phyloP scores from a whole-genome alignment of 2,329 filamentous ascomycete genomes.

The Colletotrichum tropicale region DNA sequence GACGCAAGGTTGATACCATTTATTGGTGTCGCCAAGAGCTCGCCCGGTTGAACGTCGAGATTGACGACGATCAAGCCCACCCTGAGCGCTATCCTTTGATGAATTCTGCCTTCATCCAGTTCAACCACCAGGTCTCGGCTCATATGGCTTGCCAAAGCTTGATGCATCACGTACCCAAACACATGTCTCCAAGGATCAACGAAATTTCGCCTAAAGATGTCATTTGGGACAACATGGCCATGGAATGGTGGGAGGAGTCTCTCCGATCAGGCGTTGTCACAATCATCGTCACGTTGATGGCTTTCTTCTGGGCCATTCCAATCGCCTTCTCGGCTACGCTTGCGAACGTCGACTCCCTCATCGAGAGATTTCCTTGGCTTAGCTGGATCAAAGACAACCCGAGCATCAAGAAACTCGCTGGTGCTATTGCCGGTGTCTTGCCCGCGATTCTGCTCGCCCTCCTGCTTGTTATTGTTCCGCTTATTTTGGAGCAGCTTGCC shows the following conservation, averaged over 20 bases:
- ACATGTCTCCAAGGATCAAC: slow-evolving; percentile 92
- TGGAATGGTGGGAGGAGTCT: slow-evolving; percentile 93
- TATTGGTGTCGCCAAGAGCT: slow-evolving; percentile 88
- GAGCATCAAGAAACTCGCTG: slow-evolving; percentile 64
- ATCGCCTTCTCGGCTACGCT: slow-evolving; percentile 87
- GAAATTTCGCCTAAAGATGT: slow-evolving; percentile 94
- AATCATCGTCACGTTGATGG: slow-evolving; percentile 71
- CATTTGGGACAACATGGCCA: slow-evolving; percentile 96
- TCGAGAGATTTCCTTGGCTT: slow-evolving; percentile 71
- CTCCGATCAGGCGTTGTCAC: slow-evolving; percentile 71
- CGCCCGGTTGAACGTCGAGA: slow-evolving; percentile 87
- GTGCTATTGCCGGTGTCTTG: slow-evolving; percentile 80
- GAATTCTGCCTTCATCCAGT: slow-evolving; percentile 98
- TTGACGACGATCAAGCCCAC: slow-evolving; percentile 86
- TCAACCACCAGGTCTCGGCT: slow-evolving; percentile 95
- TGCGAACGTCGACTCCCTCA: slow-evolving; percentile 76
- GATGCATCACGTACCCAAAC: slow-evolving; percentile 87
- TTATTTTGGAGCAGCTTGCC: slow-evolving; percentile 77
- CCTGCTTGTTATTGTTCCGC: slow-evolving; percentile 79
- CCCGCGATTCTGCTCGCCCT: slow-evolving; percentile 79
- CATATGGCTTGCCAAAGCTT: slow-evolving; percentile 97
- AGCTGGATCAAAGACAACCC: slow-evolving; percentile 67
- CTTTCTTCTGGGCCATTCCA: slow-evolving; percentile 88
- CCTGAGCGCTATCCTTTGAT: slow-evolving; percentile 88
- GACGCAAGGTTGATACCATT: slow-evolving; percentile 95